Conservation (phyloP, 805 yeast genomes). For the Spathaspora boniae region DNA sequence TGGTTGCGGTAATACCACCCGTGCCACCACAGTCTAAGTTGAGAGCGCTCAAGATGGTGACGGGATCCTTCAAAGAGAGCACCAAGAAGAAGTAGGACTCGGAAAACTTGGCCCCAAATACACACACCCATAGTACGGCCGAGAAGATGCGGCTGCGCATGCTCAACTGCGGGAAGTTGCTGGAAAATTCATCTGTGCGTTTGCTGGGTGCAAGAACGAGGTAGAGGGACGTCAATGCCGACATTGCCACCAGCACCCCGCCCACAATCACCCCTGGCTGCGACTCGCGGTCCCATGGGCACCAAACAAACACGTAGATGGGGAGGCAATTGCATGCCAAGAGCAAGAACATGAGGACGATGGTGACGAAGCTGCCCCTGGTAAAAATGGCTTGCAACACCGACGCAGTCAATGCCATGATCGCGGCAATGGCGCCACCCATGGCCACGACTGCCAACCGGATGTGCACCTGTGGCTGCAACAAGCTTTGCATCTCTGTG, state of each 20-base stretch:
- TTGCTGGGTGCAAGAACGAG: slow-evolving; percentile 23
- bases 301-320: slow-evolving; percentile 24
- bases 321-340: slow-evolving; percentile 25
- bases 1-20: too few species aligned
- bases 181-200: slow-evolving; percentile 8
- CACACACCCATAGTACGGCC: slow-evolving; percentile 25
- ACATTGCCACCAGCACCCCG: slow-evolving; percentile 23
- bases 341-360: slow-evolving; percentile 11
- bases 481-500: too few species aligned
- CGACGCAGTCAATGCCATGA: slow-evolving; percentile 23
- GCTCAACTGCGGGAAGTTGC: slow-evolving; percentile 21
- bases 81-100: slow-evolving; percentile 37
- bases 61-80: slow-evolving; percentile 32
- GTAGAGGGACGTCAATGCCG: slow-evolving; percentile 26
- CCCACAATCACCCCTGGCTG: slow-evolving; percentile 21
- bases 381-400: slow-evolving; percentile 23
- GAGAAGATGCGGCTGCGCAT: slow-evolving; percentile 23
- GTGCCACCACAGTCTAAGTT: slow-evolving; percentile 24
- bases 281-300: slow-evolving; percentile 23
- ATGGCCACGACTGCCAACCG: slow-evolving; percentile 41
- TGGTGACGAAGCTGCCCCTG: slow-evolving; percentile 24
- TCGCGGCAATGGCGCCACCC: slow-evolving; percentile 43
- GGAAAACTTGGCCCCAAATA: slow-evolving; percentile 30
- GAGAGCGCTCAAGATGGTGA: slow-evolving; percentile 25
- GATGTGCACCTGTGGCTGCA: slow-evolving; percentile 32